Evolutionary conservation across 345 rosid species (phyloP).

Genomic region (Syzygium aromaticum): DNA sequence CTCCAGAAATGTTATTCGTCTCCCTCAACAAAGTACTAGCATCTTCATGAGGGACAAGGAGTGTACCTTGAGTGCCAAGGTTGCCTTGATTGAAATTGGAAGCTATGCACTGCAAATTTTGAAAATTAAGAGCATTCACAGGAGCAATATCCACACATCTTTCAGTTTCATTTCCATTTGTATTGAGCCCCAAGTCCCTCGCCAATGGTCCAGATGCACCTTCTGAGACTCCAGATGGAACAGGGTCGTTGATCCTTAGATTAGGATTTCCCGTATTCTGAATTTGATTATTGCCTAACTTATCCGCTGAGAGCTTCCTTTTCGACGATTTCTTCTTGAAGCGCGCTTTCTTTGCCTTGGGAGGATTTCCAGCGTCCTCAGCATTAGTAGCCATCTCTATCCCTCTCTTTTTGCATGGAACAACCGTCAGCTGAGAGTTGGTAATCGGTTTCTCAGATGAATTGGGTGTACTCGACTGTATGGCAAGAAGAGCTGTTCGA

Average conservation of each 20-base stretch:
- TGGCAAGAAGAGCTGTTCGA: constrained; percentile 78
- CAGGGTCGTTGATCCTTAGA: not conserved
- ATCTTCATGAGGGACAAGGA: not conserved
- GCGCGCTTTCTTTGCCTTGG: constrained; percentile 53
- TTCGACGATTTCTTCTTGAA: constrained; percentile 33
- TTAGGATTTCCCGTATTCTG: not conserved
- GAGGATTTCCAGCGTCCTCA: constrained; percentile 28
- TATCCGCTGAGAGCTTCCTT: constrained; percentile 8
- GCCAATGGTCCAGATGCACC: not conserved
- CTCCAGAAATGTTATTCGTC: not conserved
- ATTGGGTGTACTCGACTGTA: constrained; percentile 33
- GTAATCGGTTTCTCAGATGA: constrained; percentile 10
- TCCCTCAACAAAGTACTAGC: constrained; percentile 2
- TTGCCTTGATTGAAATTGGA: constrained; percentile 6
- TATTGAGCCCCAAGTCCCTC: not conserved
- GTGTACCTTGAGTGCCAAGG: not conserved
- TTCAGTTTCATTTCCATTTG: not conserved
- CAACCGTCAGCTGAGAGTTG: constrained; percentile 50
- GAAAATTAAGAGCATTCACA: constrained; percentile 9
- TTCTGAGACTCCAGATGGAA: constrained; percentile 6
- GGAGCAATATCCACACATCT: not conserved
- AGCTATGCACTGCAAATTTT: not conserved
- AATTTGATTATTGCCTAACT: constrained; percentile 3
- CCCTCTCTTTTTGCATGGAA: constrained; percentile 65
- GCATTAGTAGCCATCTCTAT: constrained; percentile 17